Evolutionary conservation across 108 stramenopile genomes (phyloP).

Genomic region (Stephanodiscus triporus): DNA sequence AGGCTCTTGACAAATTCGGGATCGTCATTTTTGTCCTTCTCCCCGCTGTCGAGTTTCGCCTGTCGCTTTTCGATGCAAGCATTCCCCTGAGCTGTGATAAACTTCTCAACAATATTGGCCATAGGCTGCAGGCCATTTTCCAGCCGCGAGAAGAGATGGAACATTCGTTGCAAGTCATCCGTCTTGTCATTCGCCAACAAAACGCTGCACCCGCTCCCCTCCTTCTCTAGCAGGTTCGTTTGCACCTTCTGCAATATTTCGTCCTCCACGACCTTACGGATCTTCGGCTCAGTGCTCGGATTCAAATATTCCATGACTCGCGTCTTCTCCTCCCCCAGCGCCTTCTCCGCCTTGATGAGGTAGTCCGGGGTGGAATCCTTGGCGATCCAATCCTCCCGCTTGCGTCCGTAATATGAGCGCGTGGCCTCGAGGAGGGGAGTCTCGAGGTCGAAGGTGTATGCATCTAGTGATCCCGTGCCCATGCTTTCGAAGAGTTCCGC

Average conservation of each 20-base stretch:
- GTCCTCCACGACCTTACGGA: conserved; percentile 91
- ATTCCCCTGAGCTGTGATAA: conserved; percentile 85
- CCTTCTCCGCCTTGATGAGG: conserved; percentile 96
- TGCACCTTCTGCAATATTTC: conserved; percentile 96
- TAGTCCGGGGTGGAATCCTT: conserved; percentile 96
- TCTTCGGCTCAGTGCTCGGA: conserved; percentile 85
- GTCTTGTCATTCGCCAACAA: conserved; percentile 96
- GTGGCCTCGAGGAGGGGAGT: conserved; percentile 86
- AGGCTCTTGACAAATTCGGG: conserved; percentile 96
- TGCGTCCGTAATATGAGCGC: conserved; percentile 91
- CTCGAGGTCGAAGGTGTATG: conserved; percentile 93
- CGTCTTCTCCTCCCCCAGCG: conserved; percentile 84
- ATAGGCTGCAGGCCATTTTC: conserved; percentile 95
- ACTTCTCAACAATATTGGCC: conserved; percentile 87
- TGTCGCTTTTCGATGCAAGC: conserved; percentile 90
- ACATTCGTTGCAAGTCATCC: conserved; percentile 97
- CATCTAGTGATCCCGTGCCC: conserved; percentile 94
- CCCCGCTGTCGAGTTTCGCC: conserved; percentile 84
- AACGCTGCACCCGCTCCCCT: conserved; percentile 94
- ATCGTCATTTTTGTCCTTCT: conserved; percentile 95
- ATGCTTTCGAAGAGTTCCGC: conserved; percentile 97
- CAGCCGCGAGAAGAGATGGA: conserved; percentile 91
- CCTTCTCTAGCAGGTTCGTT: conserved; percentile 94
- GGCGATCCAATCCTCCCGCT: conserved; percentile 96
- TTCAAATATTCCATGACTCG: conserved; percentile 96